phyloP scores from a whole-genome alignment of 1,139 yeast species.

The Kurtzmaniella natalensis region DNA sequence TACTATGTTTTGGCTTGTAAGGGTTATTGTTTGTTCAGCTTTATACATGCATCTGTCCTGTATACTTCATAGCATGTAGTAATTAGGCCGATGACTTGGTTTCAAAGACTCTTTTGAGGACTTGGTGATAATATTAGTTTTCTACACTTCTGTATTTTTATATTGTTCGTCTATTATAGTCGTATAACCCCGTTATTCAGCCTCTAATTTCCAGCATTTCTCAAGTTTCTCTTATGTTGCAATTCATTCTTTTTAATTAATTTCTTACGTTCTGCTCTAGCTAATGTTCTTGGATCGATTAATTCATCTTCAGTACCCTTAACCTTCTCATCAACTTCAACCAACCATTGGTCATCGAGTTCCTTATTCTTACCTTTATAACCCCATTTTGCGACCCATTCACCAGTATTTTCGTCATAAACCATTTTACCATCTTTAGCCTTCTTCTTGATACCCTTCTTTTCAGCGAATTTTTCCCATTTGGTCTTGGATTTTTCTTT shows the following conservation, averaged over 20 bases:
- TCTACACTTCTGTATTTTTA: too few species aligned
- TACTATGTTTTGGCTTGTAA: too few species aligned
- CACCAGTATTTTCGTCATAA: constrained; percentile 82
- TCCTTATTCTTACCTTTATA: constrained; percentile 89
- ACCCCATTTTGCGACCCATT: constrained; percentile 99
- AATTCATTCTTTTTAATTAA: constrained; percentile 80
- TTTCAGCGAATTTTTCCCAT: constrained; percentile 96
- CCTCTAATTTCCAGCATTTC: constrained; percentile 19
- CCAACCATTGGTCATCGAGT: constrained; percentile 89
- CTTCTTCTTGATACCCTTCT: constrained; percentile 90
- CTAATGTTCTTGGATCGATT: constrained; percentile 80
- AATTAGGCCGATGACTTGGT: too few species aligned
- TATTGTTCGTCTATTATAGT: too few species aligned
- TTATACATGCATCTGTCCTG: too few species aligned
- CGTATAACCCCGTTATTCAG: too few species aligned
- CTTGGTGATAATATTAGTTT: too few species aligned
- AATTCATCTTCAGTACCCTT: constrained; percentile 66
- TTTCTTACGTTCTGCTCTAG: constrained; percentile 78
- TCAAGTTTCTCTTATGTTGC: constrained; percentile 81
- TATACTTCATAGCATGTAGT: too few species aligned
- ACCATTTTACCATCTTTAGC: constrained; percentile 88
- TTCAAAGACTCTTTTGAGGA: too few species aligned
- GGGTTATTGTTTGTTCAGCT: too few species aligned
- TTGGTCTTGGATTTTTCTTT: constrained; percentile 87
- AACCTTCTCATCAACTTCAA: constrained; percentile 79